Conservation (phyloP, 208 protist species). For the Leptomonas pyrrhocoris region DNA sequence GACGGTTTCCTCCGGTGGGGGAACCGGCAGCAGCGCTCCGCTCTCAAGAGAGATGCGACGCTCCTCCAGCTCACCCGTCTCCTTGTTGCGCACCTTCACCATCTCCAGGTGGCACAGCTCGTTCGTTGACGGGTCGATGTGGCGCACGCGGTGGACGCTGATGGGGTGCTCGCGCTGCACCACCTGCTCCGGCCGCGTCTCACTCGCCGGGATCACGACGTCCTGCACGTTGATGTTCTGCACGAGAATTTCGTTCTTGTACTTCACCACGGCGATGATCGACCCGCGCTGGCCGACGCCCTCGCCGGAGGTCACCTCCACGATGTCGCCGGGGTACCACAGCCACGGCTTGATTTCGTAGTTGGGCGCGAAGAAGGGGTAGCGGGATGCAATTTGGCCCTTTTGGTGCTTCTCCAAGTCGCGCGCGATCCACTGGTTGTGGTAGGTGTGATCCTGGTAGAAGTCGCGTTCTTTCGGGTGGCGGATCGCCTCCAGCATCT, state of each 20-base stretch:
- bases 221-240: constrained; percentile 91
- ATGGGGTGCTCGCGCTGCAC: constrained; percentile 90
- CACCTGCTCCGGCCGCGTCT: constrained; percentile 84
- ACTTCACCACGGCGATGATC: constrained; percentile 86
- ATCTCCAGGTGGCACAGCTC: constrained; percentile 70
- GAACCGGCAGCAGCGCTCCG: constrained; percentile 83
- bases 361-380: constrained; percentile 69
- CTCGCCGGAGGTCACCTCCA: constrained; percentile 80
- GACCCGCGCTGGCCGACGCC: constrained; percentile 77
- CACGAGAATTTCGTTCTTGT: constrained; percentile 91
- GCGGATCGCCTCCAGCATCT: constrained; percentile 82
- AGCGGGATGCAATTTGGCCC: constrained; percentile 50
- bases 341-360: constrained; percentile 76
- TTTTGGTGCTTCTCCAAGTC: constrained; percentile 79
- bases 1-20: constrained; percentile 47
- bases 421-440: constrained; percentile 87
- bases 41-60: constrained; percentile 76
- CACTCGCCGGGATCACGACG: constrained; percentile 83
- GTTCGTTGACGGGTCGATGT: constrained; percentile 86
- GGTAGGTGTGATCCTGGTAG: constrained; percentile 93
- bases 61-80: constrained; percentile 72
- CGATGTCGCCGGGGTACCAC: constrained; percentile 88
- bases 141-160: constrained; percentile 62
- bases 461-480: constrained; percentile 89
- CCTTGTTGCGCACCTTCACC: constrained; percentile 84